Base-by-base conservation (phyloP, 768 basidiomycete genomes). In the Leccinum rimulosum region DNA sequence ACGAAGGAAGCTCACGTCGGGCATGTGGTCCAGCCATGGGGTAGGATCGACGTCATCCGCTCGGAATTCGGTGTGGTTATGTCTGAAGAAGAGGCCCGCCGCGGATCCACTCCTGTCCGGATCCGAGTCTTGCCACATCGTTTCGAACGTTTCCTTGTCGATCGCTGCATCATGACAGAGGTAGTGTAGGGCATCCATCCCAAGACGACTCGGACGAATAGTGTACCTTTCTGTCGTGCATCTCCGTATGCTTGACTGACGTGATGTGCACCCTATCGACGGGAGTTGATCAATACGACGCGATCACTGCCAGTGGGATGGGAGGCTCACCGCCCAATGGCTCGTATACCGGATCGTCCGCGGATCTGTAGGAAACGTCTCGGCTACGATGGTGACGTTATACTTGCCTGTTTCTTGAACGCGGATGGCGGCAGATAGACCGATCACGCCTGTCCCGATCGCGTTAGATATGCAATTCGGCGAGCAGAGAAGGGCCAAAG, bases 291-390 rank as follows among this genome's bases (percentile, higher is more conserved):
- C 30, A 31, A 28, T 47, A 47, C 25, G 31, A 30, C 15, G 52
- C 22, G 56, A 54, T 50, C 38, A 17, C 22, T 52, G 6, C 31
- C 11, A 33, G 4, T 31, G 33, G 31, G 17, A 43, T 17, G 22
- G 19, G 27, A 12, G 27, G 14, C 87, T 62, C 62, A 90, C 91
- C 38, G 91, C 91, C 91, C 91, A 93, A 35, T 82, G 82, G 69
- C 88, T 90, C 2, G 92, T 90, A 64, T 90, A 93, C 55, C 80
- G 79, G 68, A 88, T 85, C n/a, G 78, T 80, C 73, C 86, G 87
- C 1, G 83, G 80, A 69, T 25, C 25, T 25, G 4, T 30, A 11
- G 30, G 17, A 43, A 15, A 77, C 2, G 79, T 76, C 54, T 91
- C 88, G 0, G 91, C 87, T 11, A 93, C 72, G 54, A 94, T 78